Conservation (phyloP, 75 land plant species). For the Selaginella moellendorffii region DNA sequence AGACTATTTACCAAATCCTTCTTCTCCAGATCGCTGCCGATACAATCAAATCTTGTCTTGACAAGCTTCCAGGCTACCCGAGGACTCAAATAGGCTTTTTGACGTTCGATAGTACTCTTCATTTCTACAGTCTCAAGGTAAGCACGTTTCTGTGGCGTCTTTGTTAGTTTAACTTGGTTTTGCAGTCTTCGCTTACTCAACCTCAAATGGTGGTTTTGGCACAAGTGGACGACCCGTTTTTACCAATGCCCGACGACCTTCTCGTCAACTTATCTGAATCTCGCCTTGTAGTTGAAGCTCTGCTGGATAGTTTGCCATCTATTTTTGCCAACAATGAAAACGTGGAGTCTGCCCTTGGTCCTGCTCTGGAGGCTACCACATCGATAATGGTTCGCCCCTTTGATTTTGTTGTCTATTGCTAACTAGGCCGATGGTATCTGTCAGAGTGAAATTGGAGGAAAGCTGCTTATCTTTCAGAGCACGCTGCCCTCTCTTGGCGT, state of each 20-base stretch:
- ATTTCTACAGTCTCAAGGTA: constrained; percentile 90
- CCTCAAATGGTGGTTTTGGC: constrained; percentile 99
- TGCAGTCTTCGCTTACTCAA: constrained; percentile 85
- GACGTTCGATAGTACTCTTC: constrained; percentile 86
- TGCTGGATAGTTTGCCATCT: constrained; percentile 84
- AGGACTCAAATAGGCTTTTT: constrained; percentile 94
- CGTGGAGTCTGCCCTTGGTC: constrained; percentile 93
- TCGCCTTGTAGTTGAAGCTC: constrained; percentile 69
- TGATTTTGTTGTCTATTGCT: neutral
- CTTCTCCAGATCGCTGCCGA: constrained; percentile 75
- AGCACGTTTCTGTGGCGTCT: neutral
- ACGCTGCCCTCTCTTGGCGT: constrained; percentile 88
- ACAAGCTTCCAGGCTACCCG: constrained; percentile 75
- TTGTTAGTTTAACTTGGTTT: constrained; percentile 2
- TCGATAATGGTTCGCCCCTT: constrained; percentile 69
- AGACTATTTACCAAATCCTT: neutral
- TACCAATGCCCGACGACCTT: constrained; percentile 94
- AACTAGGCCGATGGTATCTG: neutral
- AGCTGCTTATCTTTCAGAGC: constrained; percentile 78
- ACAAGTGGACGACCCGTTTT: constrained; percentile 89
- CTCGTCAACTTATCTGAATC: constrained; percentile 95
- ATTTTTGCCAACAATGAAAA: constrained; percentile 70
- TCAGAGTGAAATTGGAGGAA: constrained; percentile 95
- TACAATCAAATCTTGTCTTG: constrained; percentile 73
- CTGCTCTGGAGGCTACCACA: constrained; percentile 74